These are phyloP conservation scores for Termitomyces titanicus DNA, from an alignment of 768 basidiomycete genomes.

Conservation along the genomic window DNA sequence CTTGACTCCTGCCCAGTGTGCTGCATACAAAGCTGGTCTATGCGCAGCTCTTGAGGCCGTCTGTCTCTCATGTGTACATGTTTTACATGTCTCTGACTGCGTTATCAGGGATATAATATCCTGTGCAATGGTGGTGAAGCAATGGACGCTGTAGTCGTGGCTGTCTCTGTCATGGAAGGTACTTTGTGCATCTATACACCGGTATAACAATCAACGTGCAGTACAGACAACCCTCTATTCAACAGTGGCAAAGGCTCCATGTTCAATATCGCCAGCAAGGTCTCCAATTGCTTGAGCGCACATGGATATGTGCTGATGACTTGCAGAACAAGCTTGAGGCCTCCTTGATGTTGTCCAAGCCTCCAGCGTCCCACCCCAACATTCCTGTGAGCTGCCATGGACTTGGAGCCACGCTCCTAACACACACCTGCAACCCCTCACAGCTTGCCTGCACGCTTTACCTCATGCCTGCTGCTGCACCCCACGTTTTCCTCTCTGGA, in stretches of 20 bases:
- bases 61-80: slow-evolving; percentile 3
- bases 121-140: slow-evolving; percentile 71
- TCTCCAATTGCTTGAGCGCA: slow-evolving; percentile 21
- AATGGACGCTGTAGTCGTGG: slow-evolving; percentile 77
- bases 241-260: slow-evolving; percentile 81
- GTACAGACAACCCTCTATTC: slow-evolving; percentile 69
- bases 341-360: slow-evolving; percentile 77
- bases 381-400: slow-evolving; percentile 62
- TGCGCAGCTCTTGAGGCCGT: slow-evolving; percentile 49
- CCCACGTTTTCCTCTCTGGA: slow-evolving; percentile 73
- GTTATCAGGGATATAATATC: slow-evolving; percentile 51
- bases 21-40: slow-evolving; percentile 55
- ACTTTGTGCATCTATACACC: slow-evolving; percentile 2
- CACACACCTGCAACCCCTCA: slow-evolving; percentile 68
- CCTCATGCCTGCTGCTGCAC: slow-evolving; percentile 53
- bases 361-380: slow-evolving; percentile 60
- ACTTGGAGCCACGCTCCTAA: slow-evolving; percentile 60
- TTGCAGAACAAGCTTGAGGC: slow-evolving; percentile 76
- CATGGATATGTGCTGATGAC: background rate
- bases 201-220: background rate
- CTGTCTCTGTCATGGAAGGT: slow-evolving; percentile 75
- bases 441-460: slow-evolving; percentile 68
- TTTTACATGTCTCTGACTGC: background rate
- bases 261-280: slow-evolving; percentile 79
- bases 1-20: slow-evolving; percentile 59